A percentile compares a stretch with the other conserved stretches of the same genome.
These are phyloP conservation scores for Trypanosoma congolense DNA, from an alignment of 208 protist species.

Conservation along the genomic window DNA sequence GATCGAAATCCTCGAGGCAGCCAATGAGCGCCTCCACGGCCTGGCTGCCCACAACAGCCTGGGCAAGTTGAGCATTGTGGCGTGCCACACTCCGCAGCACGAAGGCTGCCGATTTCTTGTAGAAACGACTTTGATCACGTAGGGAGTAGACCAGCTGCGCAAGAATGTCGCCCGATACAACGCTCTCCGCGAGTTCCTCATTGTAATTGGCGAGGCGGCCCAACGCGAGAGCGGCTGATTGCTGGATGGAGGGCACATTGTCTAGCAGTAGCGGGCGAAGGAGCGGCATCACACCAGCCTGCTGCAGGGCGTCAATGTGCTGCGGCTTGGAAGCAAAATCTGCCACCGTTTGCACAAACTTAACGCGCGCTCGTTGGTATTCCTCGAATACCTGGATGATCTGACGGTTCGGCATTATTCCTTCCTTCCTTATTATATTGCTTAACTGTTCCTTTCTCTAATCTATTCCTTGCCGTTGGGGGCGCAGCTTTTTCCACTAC, in stretches of 20 bases:
- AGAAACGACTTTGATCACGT: constrained; percentile 95
- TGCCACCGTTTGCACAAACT: constrained; percentile 95
- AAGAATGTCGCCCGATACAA: constrained; percentile 96
- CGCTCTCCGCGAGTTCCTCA: constrained; percentile 96
- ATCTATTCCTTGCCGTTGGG: too few relatives aligned
- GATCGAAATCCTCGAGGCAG: constrained; percentile 98
- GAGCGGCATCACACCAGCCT: constrained; percentile 95
- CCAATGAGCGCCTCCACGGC: constrained; percentile 95
- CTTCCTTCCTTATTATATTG: too few relatives aligned
- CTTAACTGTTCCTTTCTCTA: too few relatives aligned
- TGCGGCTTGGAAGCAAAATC: constrained; percentile 94
- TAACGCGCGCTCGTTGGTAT: constrained; percentile 95
- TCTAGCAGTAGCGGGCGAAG: constrained; percentile 97
- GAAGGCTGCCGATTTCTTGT: constrained; percentile 98
- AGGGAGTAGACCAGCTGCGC: constrained; percentile 98
- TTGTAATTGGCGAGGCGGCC: constrained; percentile 97
- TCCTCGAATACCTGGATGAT: constrained; percentile 96
- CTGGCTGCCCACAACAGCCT: constrained; percentile 95
- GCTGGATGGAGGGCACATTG: constrained; percentile 96
- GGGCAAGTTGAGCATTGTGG: constrained; percentile 95
- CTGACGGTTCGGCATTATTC: constrained; percentile 82
- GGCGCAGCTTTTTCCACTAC: too few relatives aligned
- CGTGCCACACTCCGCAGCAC: constrained; percentile 96
- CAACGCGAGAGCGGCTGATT: constrained; percentile 96
- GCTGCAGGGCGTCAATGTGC: constrained; percentile 95